phyloP scores from a whole-genome alignment of 2,329 filamentous ascomycete genomes.

The Ciborinia camelliae region DNA sequence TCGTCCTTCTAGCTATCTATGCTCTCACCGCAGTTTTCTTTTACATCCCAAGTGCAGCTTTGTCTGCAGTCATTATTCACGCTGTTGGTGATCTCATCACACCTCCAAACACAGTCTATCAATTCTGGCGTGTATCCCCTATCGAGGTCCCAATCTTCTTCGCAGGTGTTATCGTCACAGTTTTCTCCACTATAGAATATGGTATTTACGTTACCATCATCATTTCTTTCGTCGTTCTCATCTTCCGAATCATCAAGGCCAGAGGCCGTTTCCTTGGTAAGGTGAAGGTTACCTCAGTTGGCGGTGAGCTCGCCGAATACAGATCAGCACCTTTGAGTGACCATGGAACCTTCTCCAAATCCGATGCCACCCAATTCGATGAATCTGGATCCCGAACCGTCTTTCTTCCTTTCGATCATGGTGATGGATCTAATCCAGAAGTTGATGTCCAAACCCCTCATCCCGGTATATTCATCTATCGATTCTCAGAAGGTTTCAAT shows the following conservation, averaged over 20 bases:
- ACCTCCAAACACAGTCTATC: constrained; percentile 84
- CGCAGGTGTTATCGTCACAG: constrained; percentile 81
- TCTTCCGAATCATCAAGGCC: constrained; percentile 81
- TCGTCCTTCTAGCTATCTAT: constrained; percentile 89
- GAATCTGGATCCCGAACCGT: constrained; percentile 65
- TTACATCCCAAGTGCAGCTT: constrained; percentile 79
- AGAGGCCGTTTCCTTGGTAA: constrained; percentile 79
- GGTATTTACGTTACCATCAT: constrained; percentile 86
- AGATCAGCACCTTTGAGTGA: constrained; percentile 66
- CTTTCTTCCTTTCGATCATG: constrained; percentile 81
- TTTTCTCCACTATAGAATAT: constrained; percentile 86
- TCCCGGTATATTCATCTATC: constrained; percentile 92
- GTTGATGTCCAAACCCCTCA: constrained; percentile 77
- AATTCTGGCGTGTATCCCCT: constrained; percentile 92
- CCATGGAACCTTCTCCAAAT: constrained; percentile 44
- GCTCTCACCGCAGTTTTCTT: constrained; percentile 85
- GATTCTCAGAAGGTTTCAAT: constrained; percentile 92
- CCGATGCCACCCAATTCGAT: constrained; percentile 26
- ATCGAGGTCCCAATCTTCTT: constrained; percentile 92
- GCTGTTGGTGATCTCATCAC: constrained; percentile 92
- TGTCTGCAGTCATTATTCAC: constrained; percentile 91
- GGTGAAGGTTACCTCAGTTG: constrained; percentile 78
- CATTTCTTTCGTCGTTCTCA: constrained; percentile 70
- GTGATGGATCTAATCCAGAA: constrained; percentile 86
- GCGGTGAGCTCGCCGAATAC: constrained; percentile 45